Evolutionary conservation across 805 yeast genomes (phyloP).

Genomic region (Cyberlindnera veronae): DNA sequence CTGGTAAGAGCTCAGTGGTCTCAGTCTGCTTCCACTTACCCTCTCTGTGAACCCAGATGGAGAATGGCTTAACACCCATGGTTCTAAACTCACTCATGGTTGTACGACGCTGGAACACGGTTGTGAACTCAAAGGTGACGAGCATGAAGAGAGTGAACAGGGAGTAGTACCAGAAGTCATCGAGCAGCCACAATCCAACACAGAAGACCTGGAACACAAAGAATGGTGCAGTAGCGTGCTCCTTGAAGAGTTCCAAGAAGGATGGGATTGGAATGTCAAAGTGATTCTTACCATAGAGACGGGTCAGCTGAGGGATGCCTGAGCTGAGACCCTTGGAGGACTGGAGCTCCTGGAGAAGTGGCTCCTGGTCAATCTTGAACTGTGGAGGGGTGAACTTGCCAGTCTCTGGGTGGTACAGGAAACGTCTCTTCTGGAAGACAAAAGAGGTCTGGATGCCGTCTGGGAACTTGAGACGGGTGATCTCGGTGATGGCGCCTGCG

Average conservation of each 20-base stretch:
- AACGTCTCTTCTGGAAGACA: conserved; percentile 88
- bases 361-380: conserved; percentile 57
- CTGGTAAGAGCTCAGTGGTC: conserved; percentile 81
- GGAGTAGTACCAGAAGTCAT: conserved; percentile 95
- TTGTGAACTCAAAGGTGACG: conserved; percentile 87
- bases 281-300: conserved; percentile 77
- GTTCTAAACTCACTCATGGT: conserved; percentile 95
- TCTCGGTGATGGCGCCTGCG: conserved; percentile 69
- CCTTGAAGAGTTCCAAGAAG: conserved; percentile 84
- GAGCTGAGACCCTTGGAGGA: conserved; percentile 51
- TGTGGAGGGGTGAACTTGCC: conserved; percentile 74
- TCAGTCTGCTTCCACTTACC: conserved; percentile 63
- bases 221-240: conserved; percentile 97
- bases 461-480: conserved; percentile 51
- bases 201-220: conserved; percentile 96
- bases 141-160: conserved; percentile 89
- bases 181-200: conserved; percentile 93
- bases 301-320: conserved; percentile 43
- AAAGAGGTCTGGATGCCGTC: conserved; percentile 67
- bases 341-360: conserved; percentile 57
- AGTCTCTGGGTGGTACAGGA: conserved; percentile 56
- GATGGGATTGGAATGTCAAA: conserved; percentile 97
- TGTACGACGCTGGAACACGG: conserved; percentile 91
- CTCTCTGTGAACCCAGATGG: conserved; percentile 68
- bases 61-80: conserved; percentile 94